Percentiles rank a stretch among this genome's conserved stretches.
These are phyloP conservation scores for Drosera spatulata DNA, from an alignment of 179 eudicot species.

Conservation along the genomic window DNA sequence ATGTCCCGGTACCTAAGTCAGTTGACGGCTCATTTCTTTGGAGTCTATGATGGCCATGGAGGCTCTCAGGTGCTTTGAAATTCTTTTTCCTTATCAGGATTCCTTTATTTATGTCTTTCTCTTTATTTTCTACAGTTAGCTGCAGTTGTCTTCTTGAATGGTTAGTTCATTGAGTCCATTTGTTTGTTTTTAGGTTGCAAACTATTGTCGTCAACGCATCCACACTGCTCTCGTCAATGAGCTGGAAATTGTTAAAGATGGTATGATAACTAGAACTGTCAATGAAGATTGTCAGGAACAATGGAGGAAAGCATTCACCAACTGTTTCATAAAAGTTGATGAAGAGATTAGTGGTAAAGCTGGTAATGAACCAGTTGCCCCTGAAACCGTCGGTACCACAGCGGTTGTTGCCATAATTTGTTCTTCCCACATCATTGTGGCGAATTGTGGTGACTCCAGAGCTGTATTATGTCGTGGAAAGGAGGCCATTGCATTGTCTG, in stretches of 20 bases:
- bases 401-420: slow-evolving; percentile 48
- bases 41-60: slow-evolving; percentile 68
- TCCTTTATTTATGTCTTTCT: neutral
- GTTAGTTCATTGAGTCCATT: neutral
- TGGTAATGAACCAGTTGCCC: slow-evolving; percentile 28
- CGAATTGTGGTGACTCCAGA: slow-evolving; percentile 57
- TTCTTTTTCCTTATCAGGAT: neutral
- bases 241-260: slow-evolving; percentile 22
- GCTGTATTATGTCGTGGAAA: slow-evolving; percentile 55
- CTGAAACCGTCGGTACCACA: slow-evolving; percentile 55
- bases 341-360: slow-evolving; percentile 36
- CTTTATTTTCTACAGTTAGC: neutral
- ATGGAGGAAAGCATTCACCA: slow-evolving; percentile 34
- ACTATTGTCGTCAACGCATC: slow-evolving; percentile 43
- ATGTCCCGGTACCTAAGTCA: slow-evolving; percentile 31
- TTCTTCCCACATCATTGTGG: slow-evolving; percentile 53
- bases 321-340: slow-evolving; percentile 45
- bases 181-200: slow-evolving; percentile 36
- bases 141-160: neutral
- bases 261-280: neutral
- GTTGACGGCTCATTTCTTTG: slow-evolving; percentile 50
- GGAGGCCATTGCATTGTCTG: slow-evolving; percentile 44
- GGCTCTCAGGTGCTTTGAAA: slow-evolving; percentile 38
- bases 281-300: slow-evolving; percentile 24
- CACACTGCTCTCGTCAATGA: slow-evolving; percentile 42